Base-by-base conservation (phyloP, 1,284 basidiomycete species). In the Tilletia setariae region DNA sequence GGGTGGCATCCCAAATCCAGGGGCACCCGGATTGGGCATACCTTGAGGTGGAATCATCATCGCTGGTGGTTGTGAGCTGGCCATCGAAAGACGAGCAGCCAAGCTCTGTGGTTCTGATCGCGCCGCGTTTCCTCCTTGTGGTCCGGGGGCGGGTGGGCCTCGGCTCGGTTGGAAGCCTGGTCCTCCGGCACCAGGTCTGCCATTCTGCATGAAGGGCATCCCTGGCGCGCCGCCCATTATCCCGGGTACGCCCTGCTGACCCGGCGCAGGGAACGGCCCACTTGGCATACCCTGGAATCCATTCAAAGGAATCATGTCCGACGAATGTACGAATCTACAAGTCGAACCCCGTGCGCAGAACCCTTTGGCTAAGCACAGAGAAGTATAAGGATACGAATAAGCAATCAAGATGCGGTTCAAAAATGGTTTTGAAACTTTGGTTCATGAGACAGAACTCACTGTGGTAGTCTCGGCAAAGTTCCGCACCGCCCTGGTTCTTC, bases 271-370 rank as follows among this genome's bases (percentile, higher is more conserved):
- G 67, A 74, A 72, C 11, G 65, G 68, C 69, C 74, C 72, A 19
- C 43, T 44, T 42, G 68, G 69, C 46, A 66, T 59, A 0, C 43
- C 56, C 21, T 23, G 25, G 19, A 46, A 30, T 2, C 32, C 42
- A 9, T 64, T 69, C 46, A 68, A 28, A 1, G 70, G 67, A 23
- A 74, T 74, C 42, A 63, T 62, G 65, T 76, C 74, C 25, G 70
- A 62, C 32, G 77, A 79, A 78, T 98, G 94, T 74, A 91, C 92
- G 82, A 88, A 97, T 80, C 92, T 93, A 86, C 94, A 98, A 70
- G 87, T 87, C n/a, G 87, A 89, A 46, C 94, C 94, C 32, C 94
- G 89, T 64, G 91, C 88, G 79, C 94, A 98, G 83, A 90, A 96
- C 1, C 94, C 80, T 42, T 73, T 72, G 56, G 73, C 70, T 74